Evolutionary conservation across 306 rosid species (phyloP), one percentile per base, ranked within the genome.

Genomic region (Purshia tridentata): DNA sequence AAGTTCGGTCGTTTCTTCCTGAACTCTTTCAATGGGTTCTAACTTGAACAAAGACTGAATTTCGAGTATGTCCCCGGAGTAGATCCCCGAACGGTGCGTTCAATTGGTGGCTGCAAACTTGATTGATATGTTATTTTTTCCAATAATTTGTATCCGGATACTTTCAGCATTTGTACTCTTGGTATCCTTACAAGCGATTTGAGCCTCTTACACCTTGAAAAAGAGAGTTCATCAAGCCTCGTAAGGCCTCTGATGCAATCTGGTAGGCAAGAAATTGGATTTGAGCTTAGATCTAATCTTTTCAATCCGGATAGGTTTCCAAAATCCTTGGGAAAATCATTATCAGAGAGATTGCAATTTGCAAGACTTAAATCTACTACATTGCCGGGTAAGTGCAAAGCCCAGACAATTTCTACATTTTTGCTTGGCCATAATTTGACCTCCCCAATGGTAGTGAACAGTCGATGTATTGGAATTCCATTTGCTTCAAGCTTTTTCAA

Each of bases 121-220:
- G 65, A 35, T 59, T 59, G 46, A 6, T 35, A 59, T 14, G 65
- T 13, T 59, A 35, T 1, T 14, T 1, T 59, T 59, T 59, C 65
- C 65, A 59, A 59, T 6, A 44, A 59, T 35, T 2, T 0, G 0
- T 44, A 59, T n/a, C 8, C 0, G 6, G 2, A 2, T 2, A 12
- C 47, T 29, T 0, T 13, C 65, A 59, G 3, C 0, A 3, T 13
- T 3, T 4, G 0, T 29, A 59, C 65, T 5, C 19, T 6, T 6
- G 65, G 65, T 35, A 59, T 42, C 4, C 42, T 59, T 35, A 35
- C 1, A 49, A 68, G 11, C 2, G 44, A 68, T 51, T 37, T 68
- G 48, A 68, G 49, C 1, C 15, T 5, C 4, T 0, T 16, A 68
- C 60, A 68, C 2, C 0, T 1, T 0, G 0, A 0, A 10, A 35